A percentile compares a stretch with the other conserved stretches of the same genome.
Conservation (phyloP, 1,139 yeast species). For the Blastobotrys indianensis region DNA sequence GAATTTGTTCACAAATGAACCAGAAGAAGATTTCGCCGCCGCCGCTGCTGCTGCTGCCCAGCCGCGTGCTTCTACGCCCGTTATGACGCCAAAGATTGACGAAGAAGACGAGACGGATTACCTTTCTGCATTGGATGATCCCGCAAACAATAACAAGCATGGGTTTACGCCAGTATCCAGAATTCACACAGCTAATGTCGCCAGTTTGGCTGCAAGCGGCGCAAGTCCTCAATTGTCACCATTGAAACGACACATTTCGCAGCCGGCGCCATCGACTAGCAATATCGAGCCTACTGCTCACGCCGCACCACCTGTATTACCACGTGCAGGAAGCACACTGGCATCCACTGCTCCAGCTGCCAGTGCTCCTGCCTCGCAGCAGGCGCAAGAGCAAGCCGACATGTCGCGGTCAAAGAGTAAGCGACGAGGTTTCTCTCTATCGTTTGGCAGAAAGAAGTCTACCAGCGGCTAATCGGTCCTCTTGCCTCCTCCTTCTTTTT, state of each 20-base stretch:
- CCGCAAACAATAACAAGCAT: not conserved
- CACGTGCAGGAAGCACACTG: too few species aligned
- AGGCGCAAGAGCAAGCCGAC: constrained; percentile 7
- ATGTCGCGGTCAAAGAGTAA: not conserved
- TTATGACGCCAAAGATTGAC: constrained; percentile 8
- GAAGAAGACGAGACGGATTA: constrained; percentile 11
- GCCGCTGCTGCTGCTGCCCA: constrained; percentile 7
- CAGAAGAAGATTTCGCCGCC: constrained; percentile 4
- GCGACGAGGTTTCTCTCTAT: constrained; percentile 21
- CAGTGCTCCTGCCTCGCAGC: not conserved
- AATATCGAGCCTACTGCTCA: not conserved
- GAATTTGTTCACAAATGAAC: constrained; percentile 25
- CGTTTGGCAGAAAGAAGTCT: constrained; percentile 12
- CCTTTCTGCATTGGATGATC: not conserved
- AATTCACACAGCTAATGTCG: constrained; percentile 1
- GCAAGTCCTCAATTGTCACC: not conserved
- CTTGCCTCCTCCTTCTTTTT: not conserved
- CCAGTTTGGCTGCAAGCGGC: not conserved
- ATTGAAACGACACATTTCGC: constrained; percentile 6
- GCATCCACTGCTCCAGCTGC: not conserved
- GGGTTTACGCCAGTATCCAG: constrained; percentile 6
- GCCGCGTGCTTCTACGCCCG: not conserved
- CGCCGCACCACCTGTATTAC: too few species aligned
- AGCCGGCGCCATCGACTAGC: constrained; percentile 7
- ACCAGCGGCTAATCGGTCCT: not conserved